phyloP scores from a whole-genome alignment of 2,329 filamentous ascomycete genomes.

The Penicillium psychrosexuale region DNA sequence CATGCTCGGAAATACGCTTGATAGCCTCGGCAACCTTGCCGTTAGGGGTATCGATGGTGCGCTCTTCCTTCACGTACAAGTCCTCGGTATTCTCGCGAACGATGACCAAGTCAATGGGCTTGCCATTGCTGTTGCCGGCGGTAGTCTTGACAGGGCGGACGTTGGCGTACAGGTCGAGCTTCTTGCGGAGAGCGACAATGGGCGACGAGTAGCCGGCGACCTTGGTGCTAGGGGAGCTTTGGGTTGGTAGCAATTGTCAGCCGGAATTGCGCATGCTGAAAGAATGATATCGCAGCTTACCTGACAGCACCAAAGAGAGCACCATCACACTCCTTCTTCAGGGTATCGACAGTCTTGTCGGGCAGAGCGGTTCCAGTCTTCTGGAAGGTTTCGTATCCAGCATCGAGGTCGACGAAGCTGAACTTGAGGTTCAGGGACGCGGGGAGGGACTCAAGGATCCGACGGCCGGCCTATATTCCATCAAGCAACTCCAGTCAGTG shows the following conservation, averaged over 20 bases:
- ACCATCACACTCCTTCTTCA: constrained; percentile 89
- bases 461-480: constrained; percentile 63
- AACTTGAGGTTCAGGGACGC: constrained; percentile 89
- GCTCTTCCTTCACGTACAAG: constrained; percentile 96
- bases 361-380: constrained; percentile 83
- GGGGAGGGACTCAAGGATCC: constrained; percentile 87
- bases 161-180: constrained; percentile 92
- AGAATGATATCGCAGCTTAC: constrained; percentile 31
- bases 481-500: constrained; percentile 13
- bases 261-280: background rate
- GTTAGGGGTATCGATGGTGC: constrained; percentile 66
- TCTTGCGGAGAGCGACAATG: constrained; percentile 94
- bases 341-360: constrained; percentile 82
- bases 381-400: constrained; percentile 92
- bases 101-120: constrained; percentile 91
- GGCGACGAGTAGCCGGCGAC: constrained; percentile 95
- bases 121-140: constrained; percentile 45
- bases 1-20: constrained; percentile 90
- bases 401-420: constrained; percentile 88
- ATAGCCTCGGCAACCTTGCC: constrained; percentile 93
- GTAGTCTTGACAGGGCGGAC: constrained; percentile 91
- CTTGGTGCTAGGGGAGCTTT: constrained; percentile 75
- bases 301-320: constrained; percentile 94
- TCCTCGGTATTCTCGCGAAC: constrained; percentile 99
- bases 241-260: constrained; percentile 1